Evolutionary conservation across 2,329 filamentous ascomycete species (phyloP), one percentile per base, ranked within the genome.

Genomic region (Monilinia laxa): DNA sequence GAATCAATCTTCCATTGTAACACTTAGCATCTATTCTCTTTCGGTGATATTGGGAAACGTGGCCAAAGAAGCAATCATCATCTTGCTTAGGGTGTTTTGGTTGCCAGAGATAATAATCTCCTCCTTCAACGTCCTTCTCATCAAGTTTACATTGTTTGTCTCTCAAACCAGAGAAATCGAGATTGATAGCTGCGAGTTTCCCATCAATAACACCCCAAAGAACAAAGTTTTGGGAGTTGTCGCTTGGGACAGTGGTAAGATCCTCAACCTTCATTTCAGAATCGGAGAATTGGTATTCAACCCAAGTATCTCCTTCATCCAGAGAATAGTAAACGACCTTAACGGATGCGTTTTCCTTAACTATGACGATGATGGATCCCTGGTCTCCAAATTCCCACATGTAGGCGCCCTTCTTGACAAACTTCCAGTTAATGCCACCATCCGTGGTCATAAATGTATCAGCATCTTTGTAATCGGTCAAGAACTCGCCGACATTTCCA

Each of bases 361-460:
- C 93, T 59, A 99, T 89, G 53, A 96, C 92, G 69, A 98, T 87
- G 73, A 98, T 90, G 7, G 92, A 95, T 38, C 95, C 95, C 77
- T 97, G 92, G 73, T 99, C 96, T 67, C 95, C 96, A 76, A 92
- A 97, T 75, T 96, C 92, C 92, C 93, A 99, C 74, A 90, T 90
- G 82, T 93, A 97, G 47, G 84, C 85, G 7, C 95, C 96, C 78
- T 96, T 93, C 79, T 91, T 94, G 69, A 94, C 87, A 67, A 88
- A 86, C 70, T 84, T 88, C 95, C 95, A 99, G 51, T 82, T 91
- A 62, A 98, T 84, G 65, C 96, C 96, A n/a, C 90, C 95, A 76
- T 99, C 93, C 0, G 84, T 84, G 14, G 92, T 96, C 82, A 98
- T 90, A 79, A 94, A 99, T 0, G 94, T 98, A 75, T 95, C 90